Base-by-base conservation (phyloP, 495 filamentous ascomycete species). In the Daldinia vernicosa region DNA sequence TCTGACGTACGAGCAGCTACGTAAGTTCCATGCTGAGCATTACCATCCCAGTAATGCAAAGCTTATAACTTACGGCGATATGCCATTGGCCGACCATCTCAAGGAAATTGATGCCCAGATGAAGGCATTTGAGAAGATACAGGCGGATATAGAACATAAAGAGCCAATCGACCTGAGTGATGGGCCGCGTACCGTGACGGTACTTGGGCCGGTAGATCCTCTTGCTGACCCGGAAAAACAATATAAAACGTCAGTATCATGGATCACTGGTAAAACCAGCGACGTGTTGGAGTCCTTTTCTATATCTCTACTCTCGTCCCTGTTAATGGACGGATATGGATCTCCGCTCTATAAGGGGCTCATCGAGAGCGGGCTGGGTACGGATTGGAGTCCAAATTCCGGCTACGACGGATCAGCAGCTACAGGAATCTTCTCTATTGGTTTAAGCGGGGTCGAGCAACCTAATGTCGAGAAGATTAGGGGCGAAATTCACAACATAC, bases 1-100 rank as follows among this genome's bases (percentile, higher is more conserved):
- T 75, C 82, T 99, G 61, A 97, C 93, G 2, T 91, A 97, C 77
- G 85, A 94, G 70, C 91, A 97, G 72, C 80, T 99, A 62, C 90
- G 88, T 61, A 86, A 89, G 17, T 99, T 97, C 71, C 96, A 97
- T 68, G 88, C 88, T 28, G 88, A 91, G 67, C 93, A 99, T 78
- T 99, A 99, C 71, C 94, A 99, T 79, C 95, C 95, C 0, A 98
- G 94, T 74, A 98, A 98, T 78, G 89, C 94, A 15, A 98, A 97
- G 80, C 82, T 99, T 19, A 88, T 98, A 71, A 98, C 95, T 0
- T 99, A 99, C 71, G 95, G 95, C 60, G 90, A 99, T 75, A 94
- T 97, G 89, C 91, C 93, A 0, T 80, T 99, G 45, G 83, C 81
- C 19, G 89, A 90, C 60, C 95, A 99, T 79, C 77, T 98, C 47